These are phyloP conservation scores for Byssochlamys sp. DNA, from an alignment of 2,329 filamentous ascomycete species.

Conservation along the genomic window DNA sequence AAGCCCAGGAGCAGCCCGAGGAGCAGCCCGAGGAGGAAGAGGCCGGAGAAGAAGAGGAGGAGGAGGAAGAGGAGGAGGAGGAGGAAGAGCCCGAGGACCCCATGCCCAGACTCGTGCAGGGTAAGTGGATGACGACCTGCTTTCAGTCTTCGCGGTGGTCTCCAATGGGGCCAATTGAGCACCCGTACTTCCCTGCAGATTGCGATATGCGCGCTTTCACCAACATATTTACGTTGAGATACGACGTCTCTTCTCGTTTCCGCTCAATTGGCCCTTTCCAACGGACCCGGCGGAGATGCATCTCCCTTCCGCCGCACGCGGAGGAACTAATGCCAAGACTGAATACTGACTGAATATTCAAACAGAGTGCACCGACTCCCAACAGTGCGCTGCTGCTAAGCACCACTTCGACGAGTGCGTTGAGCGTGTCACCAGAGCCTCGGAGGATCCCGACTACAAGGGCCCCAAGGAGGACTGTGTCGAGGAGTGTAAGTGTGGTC, in stretches of 20 bases:
- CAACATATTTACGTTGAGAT: background rate
- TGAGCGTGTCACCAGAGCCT: constrained; percentile 69
- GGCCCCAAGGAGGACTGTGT: constrained; percentile 86
- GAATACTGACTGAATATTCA: background rate
- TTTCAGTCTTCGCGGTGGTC: constrained; percentile 1
- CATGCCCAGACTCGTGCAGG: constrained; percentile 82
- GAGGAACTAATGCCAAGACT: background rate
- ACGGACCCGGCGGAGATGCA: background rate
- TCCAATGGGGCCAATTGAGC: background rate
- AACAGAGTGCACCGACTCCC: constrained; percentile 79
- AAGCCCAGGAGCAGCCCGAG: constrained; percentile 40
- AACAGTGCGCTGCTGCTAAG: constrained; percentile 77
- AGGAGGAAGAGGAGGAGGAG: constrained; percentile 72
- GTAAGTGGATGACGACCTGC: constrained; percentile 51
- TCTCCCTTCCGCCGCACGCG: background rate
- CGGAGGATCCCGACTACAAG: constrained; percentile 61
- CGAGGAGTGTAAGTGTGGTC: constrained; percentile 77
- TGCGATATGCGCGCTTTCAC: background rate
- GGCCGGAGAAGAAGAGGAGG: constrained; percentile 58
- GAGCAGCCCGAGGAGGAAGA: constrained; percentile 47
- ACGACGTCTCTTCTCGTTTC: background rate
- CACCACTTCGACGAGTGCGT: constrained; percentile 98
- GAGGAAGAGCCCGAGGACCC: constrained; percentile 74
- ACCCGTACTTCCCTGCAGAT: background rate
- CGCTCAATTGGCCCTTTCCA: background rate